Percentiles rank a stretch among this genome's conserved stretches.
Conservation (phyloP, 140 eudicot species). For the Flaveria floridana region DNA sequence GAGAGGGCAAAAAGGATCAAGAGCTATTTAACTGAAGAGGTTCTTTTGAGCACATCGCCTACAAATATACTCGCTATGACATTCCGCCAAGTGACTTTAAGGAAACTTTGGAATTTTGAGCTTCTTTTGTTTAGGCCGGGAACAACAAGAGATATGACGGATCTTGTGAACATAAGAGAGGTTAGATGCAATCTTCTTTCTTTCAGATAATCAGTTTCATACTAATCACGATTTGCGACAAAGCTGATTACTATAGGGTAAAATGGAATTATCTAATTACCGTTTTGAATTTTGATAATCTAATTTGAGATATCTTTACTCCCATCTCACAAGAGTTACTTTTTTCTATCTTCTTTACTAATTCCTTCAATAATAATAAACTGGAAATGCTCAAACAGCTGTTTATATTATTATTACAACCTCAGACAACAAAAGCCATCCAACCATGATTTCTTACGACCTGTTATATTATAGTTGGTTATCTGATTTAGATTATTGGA, state of each 20-base stretch:
- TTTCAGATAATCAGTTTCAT: constrained; percentile 2
- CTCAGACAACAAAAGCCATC: not conserved
- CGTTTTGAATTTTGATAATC: not conserved
- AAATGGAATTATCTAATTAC: constrained; percentile 25
- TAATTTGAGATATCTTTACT: not conserved
- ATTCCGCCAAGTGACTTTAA: constrained; percentile 79
- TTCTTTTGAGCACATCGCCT: constrained; percentile 47
- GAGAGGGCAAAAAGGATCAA: constrained; percentile 61
- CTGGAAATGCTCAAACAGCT: not conserved
- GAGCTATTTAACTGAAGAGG: constrained; percentile 44
- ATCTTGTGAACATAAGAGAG: constrained; percentile 82
- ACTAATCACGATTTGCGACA: not conserved
- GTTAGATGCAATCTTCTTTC: constrained; percentile 38
- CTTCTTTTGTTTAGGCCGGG: constrained; percentile 66
- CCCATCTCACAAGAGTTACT: not conserved
- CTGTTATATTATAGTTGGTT: not conserved
- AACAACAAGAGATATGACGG: constrained; percentile 67
- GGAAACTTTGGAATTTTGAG: constrained; percentile 71
- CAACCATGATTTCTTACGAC: not conserved
- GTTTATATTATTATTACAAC: not conserved
- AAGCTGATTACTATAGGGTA: constrained; percentile 12
- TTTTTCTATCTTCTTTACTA: not conserved
- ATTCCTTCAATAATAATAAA: not conserved
- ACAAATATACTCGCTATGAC: constrained; percentile 84
- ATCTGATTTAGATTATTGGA: not conserved